Percentiles rank a stretch among this genome's conserved stretches.
These are phyloP conservation scores for Rhodotorula kratochvilovae DNA, from an alignment of 768 basidiomycete genomes.

Conservation along the genomic window DNA sequence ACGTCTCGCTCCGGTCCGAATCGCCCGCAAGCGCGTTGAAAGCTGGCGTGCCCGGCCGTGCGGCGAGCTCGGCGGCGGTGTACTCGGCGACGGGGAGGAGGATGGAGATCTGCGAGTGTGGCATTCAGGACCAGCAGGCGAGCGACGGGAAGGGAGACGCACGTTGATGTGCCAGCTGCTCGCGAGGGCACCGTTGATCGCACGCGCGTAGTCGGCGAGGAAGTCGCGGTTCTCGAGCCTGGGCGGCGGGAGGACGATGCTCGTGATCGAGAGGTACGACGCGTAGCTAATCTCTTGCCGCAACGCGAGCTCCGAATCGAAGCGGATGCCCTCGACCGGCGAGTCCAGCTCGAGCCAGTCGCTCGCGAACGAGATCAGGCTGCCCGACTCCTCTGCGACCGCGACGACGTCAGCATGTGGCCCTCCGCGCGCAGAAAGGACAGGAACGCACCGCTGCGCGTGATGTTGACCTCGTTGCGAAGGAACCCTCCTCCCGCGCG, in stretches of 20 bases:
- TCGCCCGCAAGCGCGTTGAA: slow-evolving; percentile 23
- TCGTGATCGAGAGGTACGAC: slow-evolving; percentile 79
- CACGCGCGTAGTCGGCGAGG: slow-evolving; percentile 87
- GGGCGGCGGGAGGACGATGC: slow-evolving; percentile 83
- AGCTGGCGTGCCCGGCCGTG: slow-evolving; percentile 44
- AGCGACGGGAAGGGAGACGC: neutral
- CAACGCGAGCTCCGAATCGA: slow-evolving; percentile 91
- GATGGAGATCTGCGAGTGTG: slow-evolving; percentile 34
- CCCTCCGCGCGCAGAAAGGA: neutral
- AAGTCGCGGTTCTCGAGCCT: slow-evolving; percentile 54
- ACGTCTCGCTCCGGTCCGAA: slow-evolving; percentile 53
- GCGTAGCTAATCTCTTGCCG: slow-evolving; percentile 90
- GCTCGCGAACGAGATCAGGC: slow-evolving; percentile 67
- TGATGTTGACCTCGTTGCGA: slow-evolving; percentile 80
- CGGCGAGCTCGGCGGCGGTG: slow-evolving; percentile 52
- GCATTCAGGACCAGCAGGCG: neutral
- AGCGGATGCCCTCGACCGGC: slow-evolving; percentile 84
- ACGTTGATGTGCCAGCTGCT: slow-evolving; percentile 41
- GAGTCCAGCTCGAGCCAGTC: slow-evolving; percentile 96
- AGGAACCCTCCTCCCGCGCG: slow-evolving; percentile 72
- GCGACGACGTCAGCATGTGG: slow-evolving; percentile 4
- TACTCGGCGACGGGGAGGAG: slow-evolving; percentile 50
- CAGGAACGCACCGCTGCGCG: slow-evolving; percentile 66
- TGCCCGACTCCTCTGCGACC: slow-evolving; percentile 53
- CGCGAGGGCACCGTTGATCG: slow-evolving; percentile 59